phyloP scores from a whole-genome alignment of 768 basidiomycete species.

The Amanita phalloides region DNA sequence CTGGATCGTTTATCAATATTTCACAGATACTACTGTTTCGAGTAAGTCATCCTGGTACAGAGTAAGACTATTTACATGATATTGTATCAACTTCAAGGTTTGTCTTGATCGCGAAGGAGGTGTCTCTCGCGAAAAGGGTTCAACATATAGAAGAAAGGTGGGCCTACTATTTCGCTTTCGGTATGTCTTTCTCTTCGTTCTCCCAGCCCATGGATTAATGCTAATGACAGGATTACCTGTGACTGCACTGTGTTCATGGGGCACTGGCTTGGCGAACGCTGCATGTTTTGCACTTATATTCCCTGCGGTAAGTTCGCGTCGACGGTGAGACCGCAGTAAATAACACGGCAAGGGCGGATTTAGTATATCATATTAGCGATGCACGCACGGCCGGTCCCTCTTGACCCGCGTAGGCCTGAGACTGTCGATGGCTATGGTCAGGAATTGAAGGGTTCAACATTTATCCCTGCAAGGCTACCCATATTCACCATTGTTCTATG shows the following conservation, averaged over 20 bases:
- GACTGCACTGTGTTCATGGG: constrained; percentile 62
- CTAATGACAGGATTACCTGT: constrained; percentile 50
- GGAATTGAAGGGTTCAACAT: constrained; percentile 29
- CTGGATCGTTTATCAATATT: background rate
- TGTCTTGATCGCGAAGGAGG: constrained; percentile 66
- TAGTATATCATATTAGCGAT: constrained; percentile 83
- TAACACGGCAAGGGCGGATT: background rate
- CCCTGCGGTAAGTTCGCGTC: constrained; percentile 48
- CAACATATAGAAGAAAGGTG: constrained; percentile 79
- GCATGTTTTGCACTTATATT: constrained; percentile 76
- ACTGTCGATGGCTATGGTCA: background rate
- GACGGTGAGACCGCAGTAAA: background rate
- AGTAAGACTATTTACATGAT: background rate
- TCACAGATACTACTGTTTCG: constrained; percentile 80
- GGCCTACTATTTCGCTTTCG: constrained; percentile 84
- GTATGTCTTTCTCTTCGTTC: constrained; percentile 21
- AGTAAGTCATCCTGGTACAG: constrained; percentile 33
- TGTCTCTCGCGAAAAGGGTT: constrained; percentile 58
- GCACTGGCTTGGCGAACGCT: constrained; percentile 68
- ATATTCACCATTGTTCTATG: constrained; percentile 66
- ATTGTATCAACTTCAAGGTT: constrained; percentile 28
- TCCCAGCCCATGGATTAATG: background rate
- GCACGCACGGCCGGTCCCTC: constrained; percentile 62
- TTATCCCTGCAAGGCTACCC: constrained; percentile 70
- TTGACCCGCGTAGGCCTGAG: constrained; percentile 62